Percentiles rank a stretch among this genome's conserved stretches.
These are phyloP conservation scores for Setaria viridis DNA, from an alignment of 202 grass and related monocot species.

Conservation along the genomic window DNA sequence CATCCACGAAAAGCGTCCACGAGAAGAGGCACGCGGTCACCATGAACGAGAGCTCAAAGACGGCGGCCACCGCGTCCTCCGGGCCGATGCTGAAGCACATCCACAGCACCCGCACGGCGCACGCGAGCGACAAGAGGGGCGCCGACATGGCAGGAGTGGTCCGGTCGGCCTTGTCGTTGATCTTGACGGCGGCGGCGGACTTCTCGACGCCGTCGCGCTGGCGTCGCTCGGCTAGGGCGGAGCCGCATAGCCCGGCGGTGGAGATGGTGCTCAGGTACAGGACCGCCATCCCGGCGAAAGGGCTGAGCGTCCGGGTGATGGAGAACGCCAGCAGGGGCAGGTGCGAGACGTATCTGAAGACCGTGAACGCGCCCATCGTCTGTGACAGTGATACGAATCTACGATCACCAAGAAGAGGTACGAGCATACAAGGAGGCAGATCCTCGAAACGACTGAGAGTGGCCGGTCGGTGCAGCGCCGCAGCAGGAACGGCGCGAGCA, in stretches of 20 bases:
- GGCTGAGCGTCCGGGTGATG: background rate
- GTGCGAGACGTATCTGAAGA: background rate
- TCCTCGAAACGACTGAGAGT: background rate
- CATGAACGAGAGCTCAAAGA: background rate
- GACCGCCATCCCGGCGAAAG: background rate
- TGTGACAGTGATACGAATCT: background rate
- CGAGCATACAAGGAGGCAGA: background rate
- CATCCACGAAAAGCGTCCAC: background rate
- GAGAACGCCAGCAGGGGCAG: background rate
- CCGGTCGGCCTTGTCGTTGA: background rate
- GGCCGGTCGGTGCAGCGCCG: background rate
- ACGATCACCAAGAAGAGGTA: background rate
- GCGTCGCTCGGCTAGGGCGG: background rate
- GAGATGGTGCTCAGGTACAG: background rate
- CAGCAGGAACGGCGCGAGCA: background rate
- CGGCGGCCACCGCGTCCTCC: background rate
- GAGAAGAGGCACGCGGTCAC: background rate
- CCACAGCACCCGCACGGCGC: background rate
- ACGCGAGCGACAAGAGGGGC: background rate
- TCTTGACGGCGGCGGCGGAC: background rate
- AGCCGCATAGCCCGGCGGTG: background rate
- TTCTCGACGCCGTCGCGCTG: background rate
- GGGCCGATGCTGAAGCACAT: background rate
- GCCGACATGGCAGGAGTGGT: no score
- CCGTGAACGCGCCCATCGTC: background rate